Percentiles rank a stretch among this genome's conserved stretches.
Evolutionary conservation across 257 asterid species (phyloP).

Genomic region (Penstemon barbatus): DNA sequence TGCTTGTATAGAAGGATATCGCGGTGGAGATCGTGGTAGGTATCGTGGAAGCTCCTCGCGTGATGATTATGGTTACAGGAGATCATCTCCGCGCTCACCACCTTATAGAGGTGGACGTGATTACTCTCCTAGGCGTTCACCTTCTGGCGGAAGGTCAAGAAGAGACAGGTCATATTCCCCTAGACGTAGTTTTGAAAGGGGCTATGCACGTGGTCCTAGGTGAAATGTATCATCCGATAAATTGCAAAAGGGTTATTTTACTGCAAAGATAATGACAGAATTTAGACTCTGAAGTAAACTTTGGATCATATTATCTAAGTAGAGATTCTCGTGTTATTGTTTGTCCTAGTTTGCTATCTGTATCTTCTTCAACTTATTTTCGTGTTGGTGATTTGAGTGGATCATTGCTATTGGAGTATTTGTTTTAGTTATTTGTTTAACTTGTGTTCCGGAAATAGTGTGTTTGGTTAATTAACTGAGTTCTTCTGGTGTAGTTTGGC

Average conservation of each 20-base stretch:
- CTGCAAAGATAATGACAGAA: not conserved
- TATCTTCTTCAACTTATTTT: slow-evolving; percentile 19
- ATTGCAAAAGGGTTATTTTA: slow-evolving; percentile 4
- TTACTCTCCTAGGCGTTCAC: slow-evolving; percentile 75
- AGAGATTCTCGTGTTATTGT: not conserved
- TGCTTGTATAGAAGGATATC: slow-evolving; percentile 48
- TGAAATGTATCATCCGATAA: slow-evolving; percentile 32
- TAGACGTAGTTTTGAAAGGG: slow-evolving; percentile 51
- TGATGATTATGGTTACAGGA: slow-evolving; percentile 77
- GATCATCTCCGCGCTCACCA: slow-evolving; percentile 75
- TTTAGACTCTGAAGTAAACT: not conserved
- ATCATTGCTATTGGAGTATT: not conserved
- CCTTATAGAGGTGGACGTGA: slow-evolving; percentile 61
- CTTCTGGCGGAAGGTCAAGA: slow-evolving; percentile 75
- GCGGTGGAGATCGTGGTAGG: slow-evolving; percentile 60
- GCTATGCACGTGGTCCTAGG: slow-evolving; percentile 65
- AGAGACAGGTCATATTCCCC: slow-evolving; percentile 87
- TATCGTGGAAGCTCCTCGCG: slow-evolving; percentile 72
- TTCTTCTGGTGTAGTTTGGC: not conserved
- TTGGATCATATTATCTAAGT: slow-evolving; percentile 2
- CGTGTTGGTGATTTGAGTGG: slow-evolving; percentile 10
- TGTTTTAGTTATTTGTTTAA: not conserved
- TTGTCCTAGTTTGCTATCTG: slow-evolving; percentile 12
- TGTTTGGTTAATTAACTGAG: slow-evolving; percentile 4
- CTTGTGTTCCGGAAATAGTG: no score